Conservation (phyloP, 1,139 yeast species). For the Pichia sp. region DNA sequence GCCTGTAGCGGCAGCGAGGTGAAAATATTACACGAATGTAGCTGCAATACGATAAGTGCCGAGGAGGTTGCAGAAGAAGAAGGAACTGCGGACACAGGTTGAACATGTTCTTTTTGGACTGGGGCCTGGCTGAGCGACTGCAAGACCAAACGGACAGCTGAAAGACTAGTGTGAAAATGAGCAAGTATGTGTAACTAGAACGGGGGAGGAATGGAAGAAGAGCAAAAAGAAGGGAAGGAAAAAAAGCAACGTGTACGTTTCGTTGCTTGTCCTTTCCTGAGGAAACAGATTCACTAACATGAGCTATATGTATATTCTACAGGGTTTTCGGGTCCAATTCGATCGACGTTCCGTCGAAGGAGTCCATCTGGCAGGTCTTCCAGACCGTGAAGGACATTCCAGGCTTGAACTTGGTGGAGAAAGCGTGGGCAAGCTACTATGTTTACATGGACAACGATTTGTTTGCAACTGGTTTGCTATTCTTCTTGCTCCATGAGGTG, state of each 20-base stretch:
- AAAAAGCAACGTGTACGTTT: not conserved
- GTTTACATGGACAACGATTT: slow-evolving; percentile 68
- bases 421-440: slow-evolving; percentile 77
- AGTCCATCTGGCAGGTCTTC: slow-evolving; percentile 20
- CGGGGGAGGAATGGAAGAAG: not conserved
- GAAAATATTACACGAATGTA: not conserved
- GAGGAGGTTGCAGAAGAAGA: not conserved
- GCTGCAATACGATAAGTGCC: not conserved
- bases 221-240: not conserved
- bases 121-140: not conserved
- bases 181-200: not conserved
- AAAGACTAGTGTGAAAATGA: not conserved
- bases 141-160: not conserved
- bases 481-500: slow-evolving; percentile 69
- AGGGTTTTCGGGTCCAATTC: slow-evolving; percentile 27
- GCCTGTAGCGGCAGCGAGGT: not conserved
- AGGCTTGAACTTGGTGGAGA: slow-evolving; percentile 47
- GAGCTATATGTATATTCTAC: not conserved
- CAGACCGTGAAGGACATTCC: slow-evolving; percentile 21
- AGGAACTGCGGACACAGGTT: not conserved
- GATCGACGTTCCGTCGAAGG: slow-evolving; percentile 21
- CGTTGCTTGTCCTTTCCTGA: not conserved
- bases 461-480: slow-evolving; percentile 77
- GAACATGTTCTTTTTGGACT: not conserved
- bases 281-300: not conserved